Conservation (phyloP, 495 filamentous ascomycete genomes). For the Penicillium manginii region DNA sequence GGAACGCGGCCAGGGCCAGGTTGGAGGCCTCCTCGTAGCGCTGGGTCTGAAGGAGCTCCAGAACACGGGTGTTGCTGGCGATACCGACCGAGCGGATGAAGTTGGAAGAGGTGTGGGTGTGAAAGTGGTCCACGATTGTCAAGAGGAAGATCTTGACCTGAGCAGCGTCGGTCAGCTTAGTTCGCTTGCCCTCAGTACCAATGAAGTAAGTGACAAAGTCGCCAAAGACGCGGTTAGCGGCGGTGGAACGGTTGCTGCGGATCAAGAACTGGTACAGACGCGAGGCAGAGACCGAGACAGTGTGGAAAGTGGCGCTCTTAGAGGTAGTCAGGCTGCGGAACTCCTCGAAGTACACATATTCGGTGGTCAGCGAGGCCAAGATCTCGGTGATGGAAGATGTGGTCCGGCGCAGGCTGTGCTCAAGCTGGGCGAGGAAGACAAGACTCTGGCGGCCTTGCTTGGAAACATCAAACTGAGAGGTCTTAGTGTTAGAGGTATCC, state of each 20-base stretch:
- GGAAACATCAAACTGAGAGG: conserved; percentile 27
- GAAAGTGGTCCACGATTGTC: conserved; percentile 38
- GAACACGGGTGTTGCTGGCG: conserved; percentile 36
- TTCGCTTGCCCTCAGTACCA: conserved; percentile 35
- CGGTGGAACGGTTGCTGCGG: conserved; percentile 26
- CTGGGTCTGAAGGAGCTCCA: conserved; percentile 29
- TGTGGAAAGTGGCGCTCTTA: conserved; percentile 36
- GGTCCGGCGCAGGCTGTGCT: conserved; percentile 35
- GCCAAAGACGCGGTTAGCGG: conserved; percentile 27
- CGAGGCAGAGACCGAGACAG: conserved; percentile 27
- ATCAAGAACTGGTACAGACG: conserved; percentile 39
- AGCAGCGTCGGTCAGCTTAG: conserved; percentile 25
- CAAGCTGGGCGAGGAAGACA: conserved; percentile 43
- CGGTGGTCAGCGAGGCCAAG: conserved; percentile 37
- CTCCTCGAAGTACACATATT: conserved; percentile 45
- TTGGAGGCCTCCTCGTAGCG: conserved; percentile 34
- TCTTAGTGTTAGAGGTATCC: conserved; percentile 27
- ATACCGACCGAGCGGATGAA: conserved; percentile 44
- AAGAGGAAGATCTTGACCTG: conserved; percentile 35
- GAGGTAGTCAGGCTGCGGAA: conserved; percentile 33
- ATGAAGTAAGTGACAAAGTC: conserved; percentile 35
- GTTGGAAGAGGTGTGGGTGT: conserved; percentile 33
- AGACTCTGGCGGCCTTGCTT: conserved; percentile 39
- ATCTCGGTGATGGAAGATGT: conserved; percentile 40
- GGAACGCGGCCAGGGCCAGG: conserved; percentile 37